phyloP scores from a whole-genome alignment of 2,329 filamentous ascomycete species.

The Botrytis cinerea region DNA sequence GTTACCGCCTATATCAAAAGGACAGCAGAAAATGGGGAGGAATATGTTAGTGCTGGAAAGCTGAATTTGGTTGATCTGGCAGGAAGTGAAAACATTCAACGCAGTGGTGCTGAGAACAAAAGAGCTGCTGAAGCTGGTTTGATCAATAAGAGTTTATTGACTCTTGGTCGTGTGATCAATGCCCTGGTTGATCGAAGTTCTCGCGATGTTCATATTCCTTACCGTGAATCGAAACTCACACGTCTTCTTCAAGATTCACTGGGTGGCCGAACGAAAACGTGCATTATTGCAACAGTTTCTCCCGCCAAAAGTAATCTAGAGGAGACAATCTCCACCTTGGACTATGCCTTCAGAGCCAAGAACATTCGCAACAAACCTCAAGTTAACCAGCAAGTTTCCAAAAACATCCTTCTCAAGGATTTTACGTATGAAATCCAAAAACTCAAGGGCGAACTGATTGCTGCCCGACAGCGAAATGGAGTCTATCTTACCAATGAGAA shows the following conservation, averaged over 20 bases:
- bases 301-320: slow-evolving; percentile 94
- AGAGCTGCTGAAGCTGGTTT: slow-evolving; percentile 91
- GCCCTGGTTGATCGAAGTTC: slow-evolving; percentile 86
- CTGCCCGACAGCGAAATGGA: slow-evolving; percentile 88
- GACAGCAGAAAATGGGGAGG: slow-evolving; percentile 78
- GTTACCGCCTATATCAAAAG: slow-evolving; percentile 90
- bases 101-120: slow-evolving; percentile 97
- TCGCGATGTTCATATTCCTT: slow-evolving; percentile 69
- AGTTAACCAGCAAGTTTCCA: slow-evolving; percentile 86
- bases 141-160: slow-evolving; percentile 97
- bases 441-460: slow-evolving; percentile 89
- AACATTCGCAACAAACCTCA: slow-evolving; percentile 99
- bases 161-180: slow-evolving; percentile 94
- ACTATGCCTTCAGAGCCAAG: slow-evolving; percentile 97
- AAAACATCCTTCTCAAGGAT: slow-evolving; percentile 87
- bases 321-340: slow-evolving; percentile 95
- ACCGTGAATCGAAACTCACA: slow-evolving; percentile 93
- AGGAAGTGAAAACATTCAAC: slow-evolving; percentile 95
- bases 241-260: slow-evolving; percentile 93
- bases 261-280: slow-evolving; percentile 93
- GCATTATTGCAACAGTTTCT: slow-evolving; percentile 96
- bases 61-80: slow-evolving; percentile 95
- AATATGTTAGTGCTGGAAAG: slow-evolving; percentile 88
- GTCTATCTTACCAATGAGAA: slow-evolving; percentile 88
- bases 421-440: slow-evolving; percentile 93